Conservation (phyloP, 73 alveolate genomes). For the Paramecium primaurelia region DNA sequence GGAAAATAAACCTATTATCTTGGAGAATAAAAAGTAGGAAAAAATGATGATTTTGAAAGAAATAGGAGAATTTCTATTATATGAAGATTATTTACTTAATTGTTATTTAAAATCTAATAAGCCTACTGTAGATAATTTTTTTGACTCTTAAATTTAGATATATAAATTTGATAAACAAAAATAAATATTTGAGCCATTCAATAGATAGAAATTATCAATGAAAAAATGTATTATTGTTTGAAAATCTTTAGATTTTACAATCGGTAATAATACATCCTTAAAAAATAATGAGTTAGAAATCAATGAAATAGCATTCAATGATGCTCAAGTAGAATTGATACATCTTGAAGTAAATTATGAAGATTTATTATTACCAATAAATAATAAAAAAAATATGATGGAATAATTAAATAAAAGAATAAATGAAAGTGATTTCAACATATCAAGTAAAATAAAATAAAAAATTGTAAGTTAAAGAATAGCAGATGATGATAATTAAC, state of each 20-base stretch:
- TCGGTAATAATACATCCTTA: too few relatives aligned
- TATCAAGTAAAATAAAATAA: neutral
- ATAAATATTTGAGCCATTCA: too few relatives aligned
- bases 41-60: too few relatives aligned
- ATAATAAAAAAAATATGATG: too few relatives aligned
- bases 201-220: neutral
- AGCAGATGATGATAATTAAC: too few relatives aligned
- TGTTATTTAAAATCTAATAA: neutral
- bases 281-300: neutral
- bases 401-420: too few relatives aligned
- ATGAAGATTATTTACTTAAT: neutral
- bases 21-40: neutral
- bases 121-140: neutral
- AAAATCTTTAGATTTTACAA: neutral
- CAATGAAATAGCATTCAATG: neutral
- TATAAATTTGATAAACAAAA: too few relatives aligned
- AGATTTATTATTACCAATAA: neutral
- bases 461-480: neutral
- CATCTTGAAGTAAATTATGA: neutral
- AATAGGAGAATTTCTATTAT: neutral
- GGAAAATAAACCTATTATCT: neutral
- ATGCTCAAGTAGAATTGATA: neutral
- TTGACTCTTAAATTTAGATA: neutral
- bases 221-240: neutral
- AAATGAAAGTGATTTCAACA: too few relatives aligned